Conservation (phyloP, 139 green algal genomes). For the Chlorella vulgaris region DNA sequence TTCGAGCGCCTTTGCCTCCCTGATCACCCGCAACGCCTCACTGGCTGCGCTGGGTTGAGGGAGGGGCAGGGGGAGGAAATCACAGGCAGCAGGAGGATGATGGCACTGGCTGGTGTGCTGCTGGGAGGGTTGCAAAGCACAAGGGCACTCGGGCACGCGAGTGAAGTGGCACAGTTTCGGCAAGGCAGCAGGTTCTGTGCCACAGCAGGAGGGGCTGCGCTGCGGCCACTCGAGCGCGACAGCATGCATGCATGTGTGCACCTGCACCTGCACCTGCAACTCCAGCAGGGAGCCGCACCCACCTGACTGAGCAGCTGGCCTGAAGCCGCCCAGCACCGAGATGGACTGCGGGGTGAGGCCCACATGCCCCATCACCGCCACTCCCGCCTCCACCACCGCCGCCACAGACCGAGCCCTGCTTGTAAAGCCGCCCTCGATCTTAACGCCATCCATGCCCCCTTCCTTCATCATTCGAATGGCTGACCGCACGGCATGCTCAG, state of each 20-base stretch:
- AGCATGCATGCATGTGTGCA: not conserved
- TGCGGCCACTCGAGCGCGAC: no score
- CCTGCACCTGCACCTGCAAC: no score
- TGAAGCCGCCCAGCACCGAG: slow-evolving; percentile 86
- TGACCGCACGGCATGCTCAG: slow-evolving; percentile 51
- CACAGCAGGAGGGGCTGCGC: no score
- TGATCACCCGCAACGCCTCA: slow-evolving; percentile 75
- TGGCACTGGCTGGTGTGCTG: not conserved
- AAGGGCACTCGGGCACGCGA: no score
- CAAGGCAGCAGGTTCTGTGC: no score
- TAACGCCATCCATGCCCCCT: slow-evolving; percentile 95
- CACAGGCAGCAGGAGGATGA: no score
- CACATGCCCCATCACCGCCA: slow-evolving; percentile 99
- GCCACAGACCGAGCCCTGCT: slow-evolving; percentile 40
- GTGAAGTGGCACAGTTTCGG: no score
- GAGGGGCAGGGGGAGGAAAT: no score
- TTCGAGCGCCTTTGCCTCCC: slow-evolving; percentile 77
- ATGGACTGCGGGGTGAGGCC: slow-evolving; percentile 88
- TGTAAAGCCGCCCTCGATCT: slow-evolving; percentile 85
- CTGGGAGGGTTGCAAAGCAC: no score
- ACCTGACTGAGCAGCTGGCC: slow-evolving; percentile 81
- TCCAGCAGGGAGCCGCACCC: no score
- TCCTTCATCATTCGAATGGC: slow-evolving; percentile 96
- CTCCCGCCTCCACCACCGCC: slow-evolving; percentile 88
- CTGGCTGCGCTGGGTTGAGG: slow-evolving; percentile 54